These are phyloP conservation scores for Dactylellina parvicollis DNA, from an alignment of 2,329 filamentous ascomycete genomes.

Conservation along the genomic window DNA sequence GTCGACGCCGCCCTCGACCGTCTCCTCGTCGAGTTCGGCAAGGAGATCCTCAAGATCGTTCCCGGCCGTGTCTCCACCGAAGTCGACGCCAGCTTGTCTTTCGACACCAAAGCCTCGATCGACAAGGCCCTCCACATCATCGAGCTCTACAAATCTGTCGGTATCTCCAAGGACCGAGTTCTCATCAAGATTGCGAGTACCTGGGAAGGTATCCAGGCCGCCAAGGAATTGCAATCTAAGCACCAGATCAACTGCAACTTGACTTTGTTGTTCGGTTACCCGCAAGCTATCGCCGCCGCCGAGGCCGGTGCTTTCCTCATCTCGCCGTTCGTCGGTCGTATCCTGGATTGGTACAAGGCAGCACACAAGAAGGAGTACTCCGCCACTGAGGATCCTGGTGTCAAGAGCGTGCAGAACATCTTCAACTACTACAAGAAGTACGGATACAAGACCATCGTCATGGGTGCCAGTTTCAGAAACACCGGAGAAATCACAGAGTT, in stretches of 20 bases:
- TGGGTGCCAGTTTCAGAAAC: slow-evolving; percentile 99
- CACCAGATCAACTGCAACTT: slow-evolving; percentile 98
- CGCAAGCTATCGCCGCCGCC: slow-evolving; percentile 93
- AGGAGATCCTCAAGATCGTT: slow-evolving; percentile 95
- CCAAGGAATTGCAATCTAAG: slow-evolving; percentile 93
- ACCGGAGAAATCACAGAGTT: slow-evolving; percentile 96
- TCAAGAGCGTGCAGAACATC: slow-evolving; percentile 90
- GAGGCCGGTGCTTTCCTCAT: slow-evolving; percentile 97
- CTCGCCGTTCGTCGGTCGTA: slow-evolving; percentile 98
- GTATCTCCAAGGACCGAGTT: slow-evolving; percentile 90
- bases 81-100: slow-evolving; percentile 95
- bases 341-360: slow-evolving; percentile 99
- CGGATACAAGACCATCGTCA: slow-evolving; percentile 99
- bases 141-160: slow-evolving; percentile 93
- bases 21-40: slow-evolving; percentile 96
- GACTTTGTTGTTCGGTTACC: slow-evolving; percentile 96
- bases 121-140: slow-evolving; percentile 98
- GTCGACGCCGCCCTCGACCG: slow-evolving; percentile 90
- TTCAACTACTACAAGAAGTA: slow-evolving; percentile 99
- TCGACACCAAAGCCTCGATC: slow-evolving; percentile 90
- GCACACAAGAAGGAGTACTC: slow-evolving; percentile 91
- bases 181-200: slow-evolving; percentile 99
- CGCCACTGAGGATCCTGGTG: slow-evolving; percentile 92
- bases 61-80: slow-evolving; percentile 99
- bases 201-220: slow-evolving; percentile 99